Percentiles rank a stretch among this genome's conserved stretches.
Conservation (phyloP, 2,329 filamentous ascomycete genomes). For the Neofusicoccum sp. region DNA sequence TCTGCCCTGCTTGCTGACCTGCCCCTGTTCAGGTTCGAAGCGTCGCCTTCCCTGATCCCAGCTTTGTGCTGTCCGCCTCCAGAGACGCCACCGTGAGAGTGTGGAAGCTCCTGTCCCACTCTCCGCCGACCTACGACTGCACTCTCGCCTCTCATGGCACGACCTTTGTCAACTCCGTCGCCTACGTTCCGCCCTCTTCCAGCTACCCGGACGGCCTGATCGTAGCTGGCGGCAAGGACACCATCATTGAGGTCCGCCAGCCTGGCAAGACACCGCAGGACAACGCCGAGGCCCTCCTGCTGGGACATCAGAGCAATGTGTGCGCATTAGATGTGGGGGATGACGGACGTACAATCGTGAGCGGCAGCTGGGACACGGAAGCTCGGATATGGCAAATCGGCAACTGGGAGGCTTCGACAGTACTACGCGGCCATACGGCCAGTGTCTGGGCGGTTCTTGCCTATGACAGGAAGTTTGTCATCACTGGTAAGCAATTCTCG, state of each 20-base stretch:
- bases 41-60: constrained; percentile 72
- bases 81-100: constrained; percentile 86
- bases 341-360: constrained; percentile 72
- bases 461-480: constrained; percentile 73
- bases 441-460: constrained; percentile 91
- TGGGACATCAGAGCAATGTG: constrained; percentile 85
- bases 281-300: constrained; percentile 78
- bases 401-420: constrained; percentile 74
- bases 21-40: constrained; percentile 70
- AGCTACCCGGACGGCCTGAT: constrained; percentile 76
- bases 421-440: constrained; percentile 73
- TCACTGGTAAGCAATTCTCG: constrained; percentile 58
- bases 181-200: constrained; percentile 69
- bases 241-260: constrained; percentile 85
- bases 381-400: constrained; percentile 83
- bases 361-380: constrained; percentile 89
- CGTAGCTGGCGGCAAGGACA: constrained; percentile 84
- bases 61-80: constrained; percentile 78
- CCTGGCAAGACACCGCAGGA: constrained; percentile 65
- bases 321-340: constrained; percentile 80
- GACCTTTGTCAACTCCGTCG: constrained; percentile 82
- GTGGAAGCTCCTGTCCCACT: constrained; percentile 69
- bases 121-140: constrained; percentile 71
- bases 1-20: neutral
- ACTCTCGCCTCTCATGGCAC: constrained; percentile 77